These are phyloP conservation scores for Podosphaera fusca DNA, from an alignment of 2,329 filamentous ascomycete species.

Conservation along the genomic window DNA sequence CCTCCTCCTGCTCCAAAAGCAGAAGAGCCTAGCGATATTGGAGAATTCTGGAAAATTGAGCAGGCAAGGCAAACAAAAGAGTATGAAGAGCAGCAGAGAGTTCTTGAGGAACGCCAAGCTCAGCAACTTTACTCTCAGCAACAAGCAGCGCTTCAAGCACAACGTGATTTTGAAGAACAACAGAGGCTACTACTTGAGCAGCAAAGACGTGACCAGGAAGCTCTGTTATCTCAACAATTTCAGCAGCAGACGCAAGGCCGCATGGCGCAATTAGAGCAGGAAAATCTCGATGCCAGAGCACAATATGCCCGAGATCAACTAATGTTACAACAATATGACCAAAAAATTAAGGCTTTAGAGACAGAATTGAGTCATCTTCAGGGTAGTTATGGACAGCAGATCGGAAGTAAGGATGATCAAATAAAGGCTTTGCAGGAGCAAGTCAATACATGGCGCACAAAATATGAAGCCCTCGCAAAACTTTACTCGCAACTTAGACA, in stretches of 20 bases:
- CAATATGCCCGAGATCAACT: slow-evolving; percentile 96
- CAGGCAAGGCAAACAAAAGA: slow-evolving; percentile 77
- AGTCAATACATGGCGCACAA: slow-evolving; percentile 90
- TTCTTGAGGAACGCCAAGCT: slow-evolving; percentile 70
- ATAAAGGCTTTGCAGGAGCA: slow-evolving; percentile 84
- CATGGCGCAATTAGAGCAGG: slow-evolving; percentile 83
- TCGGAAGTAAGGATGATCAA: slow-evolving; percentile 78
- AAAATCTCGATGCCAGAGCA: slow-evolving; percentile 80
- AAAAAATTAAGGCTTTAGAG: slow-evolving; percentile 80
- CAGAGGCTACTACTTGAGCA: slow-evolving; percentile 73
- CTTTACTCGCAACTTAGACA: slow-evolving; percentile 88
- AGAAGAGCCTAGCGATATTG: slow-evolving; percentile 81
- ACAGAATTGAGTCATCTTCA: slow-evolving; percentile 65
- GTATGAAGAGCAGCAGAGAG: slow-evolving; percentile 81
- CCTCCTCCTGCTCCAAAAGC: slow-evolving; percentile 43
- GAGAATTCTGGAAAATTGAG: slow-evolving; percentile 94
- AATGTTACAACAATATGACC: slow-evolving; percentile 90
- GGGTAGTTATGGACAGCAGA: slow-evolving; percentile 64
- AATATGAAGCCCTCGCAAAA: slow-evolving; percentile 91
- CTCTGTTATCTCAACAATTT: slow-evolving; percentile 67
- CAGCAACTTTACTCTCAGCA: slow-evolving; percentile 62
- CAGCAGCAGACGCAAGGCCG: slow-evolving; percentile 87
- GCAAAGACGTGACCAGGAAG: slow-evolving; percentile 74
- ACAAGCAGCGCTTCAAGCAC: slow-evolving; percentile 60
- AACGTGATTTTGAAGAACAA: slow-evolving; percentile 91